Conservation (phyloP, 371 early-diverging fungal species). For the Mortierella sp. region DNA sequence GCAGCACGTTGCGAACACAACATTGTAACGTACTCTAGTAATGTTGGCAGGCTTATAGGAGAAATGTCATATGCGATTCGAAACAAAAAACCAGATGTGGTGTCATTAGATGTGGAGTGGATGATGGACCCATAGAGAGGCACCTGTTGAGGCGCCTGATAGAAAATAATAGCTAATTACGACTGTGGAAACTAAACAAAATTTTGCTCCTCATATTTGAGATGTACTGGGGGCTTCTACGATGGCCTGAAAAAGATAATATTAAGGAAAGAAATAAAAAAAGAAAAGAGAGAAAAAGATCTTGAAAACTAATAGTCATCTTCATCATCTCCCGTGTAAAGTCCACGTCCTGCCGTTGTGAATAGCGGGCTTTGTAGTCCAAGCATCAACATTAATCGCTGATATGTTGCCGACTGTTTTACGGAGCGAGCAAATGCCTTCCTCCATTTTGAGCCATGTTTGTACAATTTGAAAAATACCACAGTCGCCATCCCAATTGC, state of each 20-base stretch:
- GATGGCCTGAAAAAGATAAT: too few relatives aligned
- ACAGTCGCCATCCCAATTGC: constrained; percentile 35
- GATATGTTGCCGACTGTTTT: constrained; percentile 36
- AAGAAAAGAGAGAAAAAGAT: background rate
- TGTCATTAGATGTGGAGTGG: constrained; percentile 12
- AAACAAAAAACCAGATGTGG: constrained; percentile 11
- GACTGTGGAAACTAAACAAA: too few relatives aligned
- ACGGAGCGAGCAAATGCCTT: constrained; percentile 15
- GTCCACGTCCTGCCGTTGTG: constrained; percentile 37
- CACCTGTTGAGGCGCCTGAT: too few relatives aligned
- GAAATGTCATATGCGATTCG: constrained; percentile 11
- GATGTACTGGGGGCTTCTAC: too few relatives aligned
- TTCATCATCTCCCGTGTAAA: constrained; percentile 44
- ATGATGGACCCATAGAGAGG: constrained; percentile 12
- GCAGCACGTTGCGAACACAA: constrained; percentile 16
- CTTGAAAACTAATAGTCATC: constrained; percentile 44
- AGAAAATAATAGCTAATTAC: too few relatives aligned
- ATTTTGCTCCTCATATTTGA: too few relatives aligned
- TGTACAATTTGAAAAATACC: constrained; percentile 34
- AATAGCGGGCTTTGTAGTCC: constrained; percentile 46
- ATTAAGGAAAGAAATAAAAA: too few relatives aligned
- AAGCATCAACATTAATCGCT: constrained; percentile 42
- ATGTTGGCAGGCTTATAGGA: constrained; percentile 22
- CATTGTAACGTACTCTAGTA: constrained; percentile 18
- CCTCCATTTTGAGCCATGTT: constrained; percentile 29